Base-by-base conservation (phyloP, 2,329 filamentous ascomycete species). In the Chaetomium sp. region DNA sequence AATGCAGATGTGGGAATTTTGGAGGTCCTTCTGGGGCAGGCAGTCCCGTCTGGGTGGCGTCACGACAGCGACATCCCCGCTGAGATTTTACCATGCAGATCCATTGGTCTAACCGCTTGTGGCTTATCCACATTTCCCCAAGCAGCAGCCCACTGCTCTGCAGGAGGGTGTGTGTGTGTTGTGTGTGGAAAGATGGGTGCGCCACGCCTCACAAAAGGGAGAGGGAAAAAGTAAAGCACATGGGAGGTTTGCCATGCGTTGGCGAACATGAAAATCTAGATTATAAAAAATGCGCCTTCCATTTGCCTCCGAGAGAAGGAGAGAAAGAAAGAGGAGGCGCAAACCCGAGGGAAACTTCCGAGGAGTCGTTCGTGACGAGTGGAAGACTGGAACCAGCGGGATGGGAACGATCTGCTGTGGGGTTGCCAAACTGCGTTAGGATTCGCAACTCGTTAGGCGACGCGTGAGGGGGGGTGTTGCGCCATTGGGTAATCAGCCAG, bases 1-100 rank as follows among this genome's bases (percentile, higher is more conserved):
- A 56, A 55, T 60, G 55, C 57, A 49, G 66, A 47, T 61, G 65
- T 67, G 68, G 68, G 57, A 60, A 55, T 60, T 63, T 25, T 35
- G 29, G 63, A 64, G 58, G 61, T 31, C 25, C 35, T 49, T 16
- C 35, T 35, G 23, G 53, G 63, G 64, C 62, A 68, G 60, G 59
- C 61, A 69, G 50, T 55, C 59, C 62, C 60, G 59, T 51, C 61
- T 62, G 31, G 45, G 56, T 56, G 59, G 64, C 55, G 45, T 60
- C 13, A 25, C 56, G 23, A 47, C 38, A 13, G 27, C 38, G 38
- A 42, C 38, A 55, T 27, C 50, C 62, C 50, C 25, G 38, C 57
- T 62, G 51, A 35, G n/a, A 54, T 62, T 56, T 33, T 49, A 8
- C 35, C 51, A 62, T 55, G 59, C 50, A 54, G 59, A 61, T 54